Evolutionary conservation across 164 flowering plant genomes (phyloP).

Genomic region (Vitis vinifera): DNA sequence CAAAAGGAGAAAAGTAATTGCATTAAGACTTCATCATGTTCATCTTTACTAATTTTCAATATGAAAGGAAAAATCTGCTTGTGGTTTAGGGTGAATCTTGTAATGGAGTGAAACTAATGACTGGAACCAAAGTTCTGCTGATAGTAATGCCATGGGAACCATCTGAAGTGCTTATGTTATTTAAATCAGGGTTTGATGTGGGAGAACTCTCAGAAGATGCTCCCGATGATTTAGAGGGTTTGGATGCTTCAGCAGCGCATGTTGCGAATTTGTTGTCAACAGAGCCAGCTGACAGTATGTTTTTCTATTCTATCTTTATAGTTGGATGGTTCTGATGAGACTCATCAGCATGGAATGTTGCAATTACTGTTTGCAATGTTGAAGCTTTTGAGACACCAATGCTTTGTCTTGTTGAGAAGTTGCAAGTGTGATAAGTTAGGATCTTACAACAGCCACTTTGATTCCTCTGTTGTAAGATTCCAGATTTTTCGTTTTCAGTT

Average conservation of each 20-base stretch:
- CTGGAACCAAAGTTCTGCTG: background rate
- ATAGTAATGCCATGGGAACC: background rate
- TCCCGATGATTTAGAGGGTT: constrained; percentile 50
- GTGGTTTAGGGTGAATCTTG: too few species aligned
- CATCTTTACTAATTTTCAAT: too few species aligned
- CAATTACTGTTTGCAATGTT: background rate
- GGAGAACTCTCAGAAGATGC: constrained; percentile 53
- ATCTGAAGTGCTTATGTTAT: constrained; percentile 6
- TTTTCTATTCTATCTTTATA: background rate
- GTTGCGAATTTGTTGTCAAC: constrained; percentile 53
- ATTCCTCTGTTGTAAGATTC: too few species aligned
- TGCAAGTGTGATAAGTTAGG: too few species aligned
- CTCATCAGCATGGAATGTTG: background rate
- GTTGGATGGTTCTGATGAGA: background rate
- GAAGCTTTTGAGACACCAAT: background rate
- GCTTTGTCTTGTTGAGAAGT: background rate
- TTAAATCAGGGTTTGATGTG: constrained; percentile 52
- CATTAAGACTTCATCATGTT: too few species aligned
- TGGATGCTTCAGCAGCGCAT: constrained; percentile 61
- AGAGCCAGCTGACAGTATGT: constrained; percentile 57
- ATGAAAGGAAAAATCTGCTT: too few species aligned
- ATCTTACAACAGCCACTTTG: too few species aligned
- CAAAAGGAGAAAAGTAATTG: too few species aligned
- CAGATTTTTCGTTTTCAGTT: too few species aligned
- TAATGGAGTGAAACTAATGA: too few species aligned